A percentile compares a stretch with the other conserved stretches of the same genome.
phyloP scores from a whole-genome alignment of 202 grass and related monocot genomes.

The Cymbopogon flexuosus region DNA sequence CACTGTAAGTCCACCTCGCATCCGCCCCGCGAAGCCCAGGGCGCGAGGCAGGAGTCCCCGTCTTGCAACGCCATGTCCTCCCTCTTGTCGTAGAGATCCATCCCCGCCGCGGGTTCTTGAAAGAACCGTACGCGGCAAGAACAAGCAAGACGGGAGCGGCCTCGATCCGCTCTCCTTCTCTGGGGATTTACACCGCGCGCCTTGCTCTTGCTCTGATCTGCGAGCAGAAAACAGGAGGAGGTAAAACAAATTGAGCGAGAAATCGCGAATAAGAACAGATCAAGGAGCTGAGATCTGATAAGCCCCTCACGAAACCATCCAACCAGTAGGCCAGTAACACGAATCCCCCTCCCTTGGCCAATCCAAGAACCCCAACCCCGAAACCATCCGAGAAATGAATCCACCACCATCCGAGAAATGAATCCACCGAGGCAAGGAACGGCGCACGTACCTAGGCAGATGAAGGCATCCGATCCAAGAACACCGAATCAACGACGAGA shows the following conservation, averaged over 20 bases:
- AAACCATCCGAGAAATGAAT: constrained; percentile 3
- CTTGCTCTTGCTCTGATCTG: constrained; percentile 18
- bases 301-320: not conserved
- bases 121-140: not conserved
- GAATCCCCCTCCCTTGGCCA: not conserved
- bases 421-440: not conserved
- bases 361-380: not conserved
- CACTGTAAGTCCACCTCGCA: constrained; percentile 33
- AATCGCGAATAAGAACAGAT: not conserved
- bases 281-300: not conserved
- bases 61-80: constrained; percentile 26
- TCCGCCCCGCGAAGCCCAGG: not conserved
- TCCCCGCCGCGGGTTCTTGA: constrained; percentile 15
- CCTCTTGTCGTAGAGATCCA: constrained; percentile 17
- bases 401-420: not conserved
- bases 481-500: not conserved
- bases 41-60: not conserved
- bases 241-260: constrained; percentile 19
- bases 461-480: not conserved
- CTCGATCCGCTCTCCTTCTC: not conserved
- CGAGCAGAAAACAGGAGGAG: not conserved
- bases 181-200: not conserved
- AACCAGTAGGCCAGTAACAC: not conserved
- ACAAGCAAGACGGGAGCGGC: not conserved
- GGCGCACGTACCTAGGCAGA: constrained; percentile 24